Base-by-base conservation (phyloP, 305 asterid species). In the Withania somnifera region DNA sequence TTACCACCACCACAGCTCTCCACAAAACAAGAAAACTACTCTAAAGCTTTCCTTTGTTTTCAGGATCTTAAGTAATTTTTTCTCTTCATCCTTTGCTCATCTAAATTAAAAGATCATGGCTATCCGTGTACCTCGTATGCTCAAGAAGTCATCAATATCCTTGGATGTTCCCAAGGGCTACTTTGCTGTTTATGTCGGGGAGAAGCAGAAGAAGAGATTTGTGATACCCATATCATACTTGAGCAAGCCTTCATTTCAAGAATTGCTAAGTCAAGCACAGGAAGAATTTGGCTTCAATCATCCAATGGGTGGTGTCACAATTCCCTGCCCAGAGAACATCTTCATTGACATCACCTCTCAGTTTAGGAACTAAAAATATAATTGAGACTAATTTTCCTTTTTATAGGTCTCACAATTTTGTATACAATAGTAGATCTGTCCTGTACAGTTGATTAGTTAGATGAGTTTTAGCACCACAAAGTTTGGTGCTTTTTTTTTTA, bases 281-380 rank as follows among this genome's bases (percentile, higher is more conserved):
- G 83, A 82, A 57, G 85, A 75, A 60, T 75, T 82, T 58, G 78
- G 71, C 22, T 52, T 50, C 22, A 28, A 57, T 76, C 86, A 69
- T 81, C 73, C 67, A 50, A 57, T 52, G 60, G 79, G 84, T 7
- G 22, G 69, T 30, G 69, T 77, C 36, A 83, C 58, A 57, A 77
- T 51, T 30, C 98, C 98, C 0, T 94, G 97, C 28, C 93, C 90
- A 57, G 98, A 93, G 84, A 89, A 84, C 9, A 91, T 88, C 38
- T 94, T 94, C 77, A 89, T 86, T 40, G 90, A 92, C 28, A 88
- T 94, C 20, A 92, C 95, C 5, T 90, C 98, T 53, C 90, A 88
- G 92, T 85, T 93, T 75, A 83, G 94, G 42, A 45, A 45, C 24
- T 73, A 26, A 73, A 22, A 11, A 22, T 0, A 45, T 73, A 14